A percentile compares a stretch with the other conserved stretches of the same genome.
Evolutionary conservation across 2,329 filamentous ascomycete species (phyloP).

Genomic region (Colletotrichum caudatum): DNA sequence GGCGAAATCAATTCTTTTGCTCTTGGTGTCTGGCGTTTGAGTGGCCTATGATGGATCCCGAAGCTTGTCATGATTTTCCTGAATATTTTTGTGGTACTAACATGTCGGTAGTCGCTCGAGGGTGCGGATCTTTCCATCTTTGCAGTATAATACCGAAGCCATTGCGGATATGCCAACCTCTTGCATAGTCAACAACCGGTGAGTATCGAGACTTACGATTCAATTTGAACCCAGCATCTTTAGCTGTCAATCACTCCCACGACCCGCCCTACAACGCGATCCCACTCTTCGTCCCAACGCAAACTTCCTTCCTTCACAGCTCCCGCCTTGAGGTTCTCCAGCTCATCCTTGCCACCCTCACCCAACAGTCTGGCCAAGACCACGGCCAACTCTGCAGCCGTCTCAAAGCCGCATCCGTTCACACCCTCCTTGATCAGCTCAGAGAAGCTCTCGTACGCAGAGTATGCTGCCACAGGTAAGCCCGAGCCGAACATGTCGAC

Average conservation of each 20-base stretch:
- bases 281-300: slow-evolving; percentile 95
- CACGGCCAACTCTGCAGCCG: slow-evolving; percentile 71
- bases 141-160: background rate
- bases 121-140: no score
- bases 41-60: no score
- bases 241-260: slow-evolving; percentile 63
- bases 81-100: background rate
- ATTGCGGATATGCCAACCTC: background rate
- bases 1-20: slow-evolving; percentile 32
- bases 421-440: slow-evolving; percentile 90
- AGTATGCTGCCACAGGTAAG: slow-evolving; percentile 89
- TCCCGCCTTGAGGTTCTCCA: slow-evolving; percentile 74
- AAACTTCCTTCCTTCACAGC: slow-evolving; percentile 79
- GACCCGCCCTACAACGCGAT: slow-evolving; percentile 80
- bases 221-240: background rate
- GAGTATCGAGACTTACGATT: background rate
- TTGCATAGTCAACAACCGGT: background rate
- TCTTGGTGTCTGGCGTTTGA: fast-evolving
- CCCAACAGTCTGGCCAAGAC: slow-evolving; percentile 75
- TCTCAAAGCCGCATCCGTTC: slow-evolving; percentile 89
- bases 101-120: background rate
- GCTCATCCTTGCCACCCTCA: slow-evolving; percentile 61
- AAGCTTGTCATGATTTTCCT: background rate
- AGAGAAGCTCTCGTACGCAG: slow-evolving; percentile 85
- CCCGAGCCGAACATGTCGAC: slow-evolving; percentile 99